Percentiles rank a stretch among this genome's conserved stretches.
Evolutionary conservation across 148 eudicot species (phyloP).

Genomic region (Vaccinium macrocarpon): DNA sequence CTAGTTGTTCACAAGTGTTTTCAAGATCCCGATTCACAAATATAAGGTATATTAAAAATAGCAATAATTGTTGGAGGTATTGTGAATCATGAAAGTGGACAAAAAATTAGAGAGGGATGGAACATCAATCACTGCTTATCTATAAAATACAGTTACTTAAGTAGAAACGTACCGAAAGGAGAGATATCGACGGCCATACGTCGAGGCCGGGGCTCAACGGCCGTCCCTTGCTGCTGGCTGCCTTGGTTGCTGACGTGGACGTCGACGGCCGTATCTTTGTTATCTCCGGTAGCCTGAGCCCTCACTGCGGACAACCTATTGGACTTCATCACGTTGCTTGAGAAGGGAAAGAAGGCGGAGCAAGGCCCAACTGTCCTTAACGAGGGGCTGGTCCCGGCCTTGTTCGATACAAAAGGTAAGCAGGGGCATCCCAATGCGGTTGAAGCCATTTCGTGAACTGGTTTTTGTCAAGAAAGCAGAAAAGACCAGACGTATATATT

Average conservation of each 20-base stretch:
- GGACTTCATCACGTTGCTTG: neutral
- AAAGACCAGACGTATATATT: neutral
- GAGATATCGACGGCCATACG: conserved; percentile 43
- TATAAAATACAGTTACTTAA: neutral
- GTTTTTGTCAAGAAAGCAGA: neutral
- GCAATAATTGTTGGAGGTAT: too few species aligned
- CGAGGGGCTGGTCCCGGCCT: neutral
- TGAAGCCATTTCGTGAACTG: conserved; percentile 25
- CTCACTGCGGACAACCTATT: conserved; percentile 21
- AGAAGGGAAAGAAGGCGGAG: conserved; percentile 28
- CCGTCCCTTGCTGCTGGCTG: conserved; percentile 31
- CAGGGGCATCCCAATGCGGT: conserved; percentile 26
- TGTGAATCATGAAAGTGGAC: too few species aligned
- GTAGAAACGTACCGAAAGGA: conserved; percentile 57
- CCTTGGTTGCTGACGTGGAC: conserved; percentile 24
- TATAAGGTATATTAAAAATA: too few species aligned
- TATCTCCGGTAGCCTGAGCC: conserved; percentile 49
- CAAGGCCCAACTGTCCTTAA: conserved; percentile 18
- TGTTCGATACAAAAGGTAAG: conserved; percentile 27
- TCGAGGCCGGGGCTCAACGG: conserved; percentile 43
- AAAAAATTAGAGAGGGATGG: too few species aligned
- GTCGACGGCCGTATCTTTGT: conserved; percentile 32
- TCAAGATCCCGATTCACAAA: too few species aligned
- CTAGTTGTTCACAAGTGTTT: too few species aligned
- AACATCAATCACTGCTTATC: too few species aligned